Base-by-base conservation (phyloP, 306 rosid genomes). In the Rosa rugosa region DNA sequence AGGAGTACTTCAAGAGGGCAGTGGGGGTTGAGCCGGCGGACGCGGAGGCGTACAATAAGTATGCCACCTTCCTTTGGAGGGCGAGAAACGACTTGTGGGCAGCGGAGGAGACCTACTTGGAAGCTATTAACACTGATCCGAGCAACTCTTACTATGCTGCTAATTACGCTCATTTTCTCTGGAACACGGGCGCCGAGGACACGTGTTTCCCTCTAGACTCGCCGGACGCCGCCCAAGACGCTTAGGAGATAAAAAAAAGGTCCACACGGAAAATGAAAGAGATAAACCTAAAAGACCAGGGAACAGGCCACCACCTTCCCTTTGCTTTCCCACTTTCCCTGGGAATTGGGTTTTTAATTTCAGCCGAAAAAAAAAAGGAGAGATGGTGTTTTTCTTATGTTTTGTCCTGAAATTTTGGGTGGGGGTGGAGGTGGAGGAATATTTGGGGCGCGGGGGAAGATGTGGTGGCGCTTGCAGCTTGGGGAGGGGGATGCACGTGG, bases 111-210 rank as follows among this genome's bases (percentile, higher is more conserved):
- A 85, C 98, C 0, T 96, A 77, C 72, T 82, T 93, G 75, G 98
- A 89, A 14, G 99, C 99, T 45, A 90, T 96, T 22, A 76, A 89
- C 8, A 96, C 90, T 2, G 98, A 96, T 20, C 97, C 99, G 8
- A 76, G 47, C 20, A 96, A 96, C 86, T 78, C 98, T 0, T 85
- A 71, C 80, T 90, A 96, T 63, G 91, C 99, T 0, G 97, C 96
- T 23, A 89, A 84, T 41, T 96, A 96, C 59, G 99, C 99, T 56
- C 91, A 91, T 84, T 96, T 96, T 75, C 97, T 96, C 0, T 93
- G 99, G 99, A 87, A 91, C 82, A 91, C 97, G 3, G 99, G 97
- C 31, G 99, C 85, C 2, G 98, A 96, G 38, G 99, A 96, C 80
- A 91, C 99, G 12, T 96, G 98, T 70, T 96, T 86, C 72, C 97